Evolutionary conservation across 805 yeast species (phyloP), one percentile per base, ranked within the genome.

Genomic region (Yamadazyma kitorensis): DNA sequence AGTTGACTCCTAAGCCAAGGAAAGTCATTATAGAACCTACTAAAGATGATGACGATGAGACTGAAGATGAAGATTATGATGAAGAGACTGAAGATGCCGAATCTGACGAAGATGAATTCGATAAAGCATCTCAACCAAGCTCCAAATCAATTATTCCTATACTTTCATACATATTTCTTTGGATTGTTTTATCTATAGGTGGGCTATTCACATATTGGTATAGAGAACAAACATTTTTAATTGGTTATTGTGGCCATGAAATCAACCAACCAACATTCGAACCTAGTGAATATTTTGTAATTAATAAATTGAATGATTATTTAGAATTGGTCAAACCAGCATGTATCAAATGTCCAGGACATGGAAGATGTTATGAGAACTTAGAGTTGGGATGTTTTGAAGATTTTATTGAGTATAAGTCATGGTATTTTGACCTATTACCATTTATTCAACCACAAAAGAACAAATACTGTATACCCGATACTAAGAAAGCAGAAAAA

Each of bases 271-370:
- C 71, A 13, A 65, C 73, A 5, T 57, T 74, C 31, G 30, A 43
- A 10, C 35, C 51, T 17, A 44, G 48, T 3, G 49, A 54, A 5
- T 46, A 54, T 4, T 58, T 60, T 19, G 49, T 57, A 0, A 39
- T 76, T 17, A 44, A 55, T 3, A 31, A 46, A 7, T 23, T 70
- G 7, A 85, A 82, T 25, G 47, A 56, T 0, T 58, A 63, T 37
- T 55, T 83, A 37, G 74, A 72, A 31, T 37, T 51, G 0, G 53
- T 71, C 31, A 70, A 71, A 31, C 94, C 95, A 2, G 28, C 45
- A 0, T 91, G 98, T 61, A 60, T 74, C 4, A 74, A 74, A 17
- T 91, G 98, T 53, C 97, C 98, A 2, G 73, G 69, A 3, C 80
- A 89, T 59, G 93, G 89, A 0, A 65, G 75, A 24, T 91, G 98